Evolutionary conservation across 345 rosid genomes (phyloP).

Genomic region (Salix viminalis): DNA sequence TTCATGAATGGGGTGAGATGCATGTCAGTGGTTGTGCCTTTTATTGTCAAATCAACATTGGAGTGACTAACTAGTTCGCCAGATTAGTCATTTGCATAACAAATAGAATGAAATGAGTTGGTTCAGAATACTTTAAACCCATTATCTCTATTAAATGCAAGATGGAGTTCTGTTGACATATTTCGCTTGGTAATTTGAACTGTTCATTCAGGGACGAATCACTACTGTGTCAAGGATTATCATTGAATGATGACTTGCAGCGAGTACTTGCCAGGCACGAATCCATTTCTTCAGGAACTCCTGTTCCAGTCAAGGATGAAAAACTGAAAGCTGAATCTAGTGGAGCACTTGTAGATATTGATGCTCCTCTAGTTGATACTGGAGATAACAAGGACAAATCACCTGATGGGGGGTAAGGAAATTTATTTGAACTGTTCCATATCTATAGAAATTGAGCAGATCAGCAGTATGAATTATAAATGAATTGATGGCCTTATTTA

Average conservation of each 20-base stretch:
- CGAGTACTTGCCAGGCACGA: constrained; percentile 86
- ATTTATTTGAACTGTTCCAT: background rate
- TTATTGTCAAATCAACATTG: background rate
- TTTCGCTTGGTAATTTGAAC: background rate
- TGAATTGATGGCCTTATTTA: background rate
- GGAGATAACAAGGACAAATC: constrained; percentile 50
- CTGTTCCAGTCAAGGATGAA: constrained; percentile 27
- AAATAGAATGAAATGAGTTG: background rate
- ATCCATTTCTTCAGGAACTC: constrained; percentile 68
- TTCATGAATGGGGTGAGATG: background rate
- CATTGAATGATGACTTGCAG: constrained; percentile 95
- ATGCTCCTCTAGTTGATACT: constrained; percentile 70
- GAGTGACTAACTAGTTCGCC: background rate
- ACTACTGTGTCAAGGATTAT: constrained; percentile 81
- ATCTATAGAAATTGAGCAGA: background rate
- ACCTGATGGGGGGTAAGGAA: constrained; percentile 46
- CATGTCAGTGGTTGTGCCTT: background rate
- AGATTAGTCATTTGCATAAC: background rate
- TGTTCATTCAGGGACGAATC: constrained; percentile 78
- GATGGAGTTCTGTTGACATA: background rate
- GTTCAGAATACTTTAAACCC: background rate
- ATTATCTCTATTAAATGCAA: background rate
- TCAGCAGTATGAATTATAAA: background rate
- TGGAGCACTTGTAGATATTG: constrained; percentile 51
- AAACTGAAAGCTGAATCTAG: constrained; percentile 54